Percentiles rank a stretch among this genome's conserved stretches.
phyloP scores from a whole-genome alignment of 2,329 filamentous ascomycete species.

The Plectosphaerella plurivora region DNA sequence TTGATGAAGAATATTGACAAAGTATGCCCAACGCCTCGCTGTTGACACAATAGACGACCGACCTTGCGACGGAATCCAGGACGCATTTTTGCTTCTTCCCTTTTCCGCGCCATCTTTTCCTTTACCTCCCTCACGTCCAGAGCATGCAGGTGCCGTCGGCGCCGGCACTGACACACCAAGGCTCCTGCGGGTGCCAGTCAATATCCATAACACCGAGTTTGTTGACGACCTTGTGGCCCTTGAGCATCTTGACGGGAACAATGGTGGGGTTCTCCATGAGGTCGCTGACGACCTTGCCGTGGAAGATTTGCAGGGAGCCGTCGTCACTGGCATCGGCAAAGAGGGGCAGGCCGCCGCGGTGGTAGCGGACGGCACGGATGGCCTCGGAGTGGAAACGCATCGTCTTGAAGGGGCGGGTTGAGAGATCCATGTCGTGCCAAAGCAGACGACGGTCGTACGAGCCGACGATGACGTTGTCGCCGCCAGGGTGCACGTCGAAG shows the following conservation, averaged over 20 bases:
- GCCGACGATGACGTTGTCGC: slow-evolving; percentile 90
- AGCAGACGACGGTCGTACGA: slow-evolving; percentile 91
- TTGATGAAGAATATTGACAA: neutral
- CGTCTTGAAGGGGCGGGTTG: slow-evolving; percentile 88
- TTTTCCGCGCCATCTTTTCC: neutral
- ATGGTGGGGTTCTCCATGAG: slow-evolving; percentile 95
- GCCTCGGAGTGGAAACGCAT: slow-evolving; percentile 92
- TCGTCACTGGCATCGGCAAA: slow-evolving; percentile 97
- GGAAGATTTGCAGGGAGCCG: slow-evolving; percentile 91
- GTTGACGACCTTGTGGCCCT: slow-evolving; percentile 81
- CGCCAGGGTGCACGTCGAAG: slow-evolving; percentile 88
- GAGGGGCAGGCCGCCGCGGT: slow-evolving; percentile 71
- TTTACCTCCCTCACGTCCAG: slow-evolving; percentile 58
- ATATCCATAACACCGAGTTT: slow-evolving; percentile 89
- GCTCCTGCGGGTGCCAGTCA: slow-evolving; percentile 92
- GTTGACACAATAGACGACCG: neutral
- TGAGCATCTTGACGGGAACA: slow-evolving; percentile 90
- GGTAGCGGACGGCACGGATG: slow-evolving; percentile 84
- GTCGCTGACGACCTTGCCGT: slow-evolving; percentile 91
- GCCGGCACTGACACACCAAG: slow-evolving; percentile 91
- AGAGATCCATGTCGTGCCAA: slow-evolving; percentile 96
- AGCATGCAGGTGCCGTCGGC: slow-evolving; percentile 89
- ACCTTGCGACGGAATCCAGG: neutral
- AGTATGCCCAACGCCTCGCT: neutral
- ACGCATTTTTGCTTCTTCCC: neutral